Evolutionary conservation across 495 filamentous ascomycete species (phyloP), one percentile per base, ranked within the genome.

Genomic region (Hypoxylon lenormandii): DNA sequence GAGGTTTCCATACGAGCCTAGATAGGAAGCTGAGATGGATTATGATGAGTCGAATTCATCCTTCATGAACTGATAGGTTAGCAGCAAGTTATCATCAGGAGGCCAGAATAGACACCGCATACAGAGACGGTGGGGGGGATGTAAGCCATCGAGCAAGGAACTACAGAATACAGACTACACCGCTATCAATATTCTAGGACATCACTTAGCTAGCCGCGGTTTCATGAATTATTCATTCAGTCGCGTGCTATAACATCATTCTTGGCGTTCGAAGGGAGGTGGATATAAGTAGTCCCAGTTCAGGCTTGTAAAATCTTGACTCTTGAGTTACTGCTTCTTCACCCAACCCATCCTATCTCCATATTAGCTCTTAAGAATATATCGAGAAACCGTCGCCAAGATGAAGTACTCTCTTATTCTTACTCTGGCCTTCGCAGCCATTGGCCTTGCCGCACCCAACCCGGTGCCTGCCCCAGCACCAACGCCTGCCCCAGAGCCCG

Each of bases 341-440:
- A 5, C n/a, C 2, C 30, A 16, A 18, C n/a, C 30, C 48, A 36
- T 16, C 48, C 16, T 10, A 1, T 11, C 26, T 19, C n/a, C 10
- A 3, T n/a, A 2, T 23, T 18, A 1, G 22, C 23, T 18, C 10
- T 15, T 7, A 51, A 33, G 12, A 18, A 3, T 0, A 51, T 5
- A 45, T 21, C 16, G 16, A 18, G 21, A 45, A 5, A 6, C 12
- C 42, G 30, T 4, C 26, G 15, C 8, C 23, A 63, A 4, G 21
- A 63, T 63, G 60, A 54, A 63, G 48, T 63, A 55, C 50, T 63
- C 60, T 5, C 0, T 63, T 8, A 8, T 54, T 30, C 38, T 63
- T 36, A 46, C 49, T 30, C 13, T 55, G 11, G 58, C 58, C 11
- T 5, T 62, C n/a, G 58, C 38, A 38, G 58, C 58, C 16, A 16